Conservation (phyloP, 2,329 filamentous ascomycete species). For the Metarhizium sp. region DNA sequence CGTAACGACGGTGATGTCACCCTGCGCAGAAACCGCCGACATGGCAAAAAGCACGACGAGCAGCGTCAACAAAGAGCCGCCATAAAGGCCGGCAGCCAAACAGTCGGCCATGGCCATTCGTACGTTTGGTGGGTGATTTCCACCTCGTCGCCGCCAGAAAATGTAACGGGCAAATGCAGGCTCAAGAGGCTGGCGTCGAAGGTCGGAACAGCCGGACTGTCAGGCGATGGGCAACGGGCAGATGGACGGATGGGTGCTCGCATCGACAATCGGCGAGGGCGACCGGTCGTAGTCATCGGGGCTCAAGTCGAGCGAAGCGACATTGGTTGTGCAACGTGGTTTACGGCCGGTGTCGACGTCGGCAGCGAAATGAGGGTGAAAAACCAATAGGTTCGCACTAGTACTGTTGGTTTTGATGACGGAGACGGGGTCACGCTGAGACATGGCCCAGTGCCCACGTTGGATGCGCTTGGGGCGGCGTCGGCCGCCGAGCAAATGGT, state of each 20-base stretch:
- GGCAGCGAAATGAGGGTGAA: neutral
- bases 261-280: neutral
- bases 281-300: constrained; percentile 1
- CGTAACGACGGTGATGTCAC: constrained; percentile 21
- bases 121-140: neutral
- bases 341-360: neutral
- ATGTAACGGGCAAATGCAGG: neutral
- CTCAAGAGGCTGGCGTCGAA: neutral
- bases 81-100: neutral
- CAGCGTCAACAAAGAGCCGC: constrained; percentile 4
- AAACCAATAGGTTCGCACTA: too few species aligned
- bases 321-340: constrained; percentile 1
- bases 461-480: too few species aligned
- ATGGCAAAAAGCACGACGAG: constrained; percentile 12
- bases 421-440: neutral
- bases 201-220: neutral
- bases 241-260: neutral
- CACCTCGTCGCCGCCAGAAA: neutral
- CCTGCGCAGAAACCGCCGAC: constrained; percentile 21
- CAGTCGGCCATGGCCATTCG: neutral
- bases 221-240: neutral
- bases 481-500: too few species aligned
- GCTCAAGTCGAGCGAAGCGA: constrained; percentile 1
- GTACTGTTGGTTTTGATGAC: neutral
- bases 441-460: neutral